Percentiles rank a stretch among this genome's conserved stretches.
These are phyloP conservation scores for Fusarium sacchari DNA, from an alignment of 2,329 filamentous ascomycete species.

Conservation along the genomic window DNA sequence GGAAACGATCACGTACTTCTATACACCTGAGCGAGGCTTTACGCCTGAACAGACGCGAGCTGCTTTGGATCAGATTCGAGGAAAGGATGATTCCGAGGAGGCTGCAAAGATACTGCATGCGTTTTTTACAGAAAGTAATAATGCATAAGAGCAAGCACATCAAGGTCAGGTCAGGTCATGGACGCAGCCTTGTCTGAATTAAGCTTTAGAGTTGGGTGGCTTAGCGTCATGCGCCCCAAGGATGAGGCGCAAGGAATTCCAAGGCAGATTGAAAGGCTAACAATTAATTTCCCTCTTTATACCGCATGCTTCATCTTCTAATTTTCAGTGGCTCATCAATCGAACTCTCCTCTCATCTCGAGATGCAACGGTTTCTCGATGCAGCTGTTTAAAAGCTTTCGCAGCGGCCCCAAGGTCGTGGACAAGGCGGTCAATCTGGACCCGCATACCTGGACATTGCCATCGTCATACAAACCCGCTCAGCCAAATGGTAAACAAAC, in stretches of 20 bases:
- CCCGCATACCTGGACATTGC: slow-evolving; percentile 23
- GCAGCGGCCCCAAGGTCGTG: neutral
- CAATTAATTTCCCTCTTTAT: neutral
- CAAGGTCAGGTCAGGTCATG: too few relatives aligned
- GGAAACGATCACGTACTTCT: neutral
- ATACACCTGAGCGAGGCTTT: neutral
- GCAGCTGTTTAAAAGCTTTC: slow-evolving; percentile 9
- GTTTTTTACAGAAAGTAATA: neutral
- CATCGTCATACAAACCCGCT: slow-evolving; percentile 4
- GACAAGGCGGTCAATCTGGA: slow-evolving; percentile 3
- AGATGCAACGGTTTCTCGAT: neutral
- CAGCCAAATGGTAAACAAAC: slow-evolving; percentile 15
- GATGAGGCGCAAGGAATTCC: neutral
- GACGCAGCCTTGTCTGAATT: neutral
- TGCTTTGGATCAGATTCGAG: neutral
- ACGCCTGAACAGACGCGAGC: neutral
- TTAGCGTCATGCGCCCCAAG: slow-evolving; percentile 9
- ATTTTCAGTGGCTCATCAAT: neutral
- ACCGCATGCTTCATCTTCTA: neutral
- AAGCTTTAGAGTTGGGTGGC: slow-evolving; percentile 2
- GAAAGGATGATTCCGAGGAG: neutral
- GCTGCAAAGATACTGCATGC: neutral
- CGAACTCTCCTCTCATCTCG: neutral
- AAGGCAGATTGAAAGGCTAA: neutral
- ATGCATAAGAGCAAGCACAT: too few relatives aligned